phyloP scores from a whole-genome alignment of 2,329 filamentous ascomycete genomes.

The Hymenoscyphus fraxineus region DNA sequence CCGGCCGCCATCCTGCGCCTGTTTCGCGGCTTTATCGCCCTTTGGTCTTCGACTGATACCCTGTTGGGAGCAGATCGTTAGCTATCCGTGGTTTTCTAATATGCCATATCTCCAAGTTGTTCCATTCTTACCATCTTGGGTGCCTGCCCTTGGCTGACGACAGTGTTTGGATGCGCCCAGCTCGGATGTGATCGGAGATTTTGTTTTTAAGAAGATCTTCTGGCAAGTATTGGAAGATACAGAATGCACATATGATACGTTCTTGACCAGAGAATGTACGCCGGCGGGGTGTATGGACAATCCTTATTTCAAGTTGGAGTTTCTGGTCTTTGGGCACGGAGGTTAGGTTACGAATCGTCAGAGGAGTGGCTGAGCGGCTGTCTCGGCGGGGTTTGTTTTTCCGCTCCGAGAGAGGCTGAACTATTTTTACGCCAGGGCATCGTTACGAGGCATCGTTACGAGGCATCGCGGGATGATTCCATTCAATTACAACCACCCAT shows the following conservation, averaged over 20 bases:
- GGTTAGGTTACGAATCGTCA: constrained; percentile 4
- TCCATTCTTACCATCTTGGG: constrained; percentile 29
- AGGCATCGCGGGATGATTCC: no score
- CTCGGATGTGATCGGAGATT: constrained; percentile 1
- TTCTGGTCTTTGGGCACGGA: constrained; percentile 3
- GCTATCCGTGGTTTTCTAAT: constrained; percentile 5
- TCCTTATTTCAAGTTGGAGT: constrained; percentile 9
- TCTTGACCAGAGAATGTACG: neutral
- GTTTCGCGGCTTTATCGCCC: constrained; percentile 31
- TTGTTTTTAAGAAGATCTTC: neutral
- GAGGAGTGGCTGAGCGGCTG: neutral
- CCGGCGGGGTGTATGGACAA: neutral
- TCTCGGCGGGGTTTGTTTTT: neutral
- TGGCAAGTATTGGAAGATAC: neutral
- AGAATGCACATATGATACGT: neutral
- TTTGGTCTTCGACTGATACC: constrained; percentile 37
- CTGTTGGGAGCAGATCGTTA: constrained; percentile 17
- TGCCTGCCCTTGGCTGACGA: constrained; percentile 13
- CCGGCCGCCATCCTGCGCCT: constrained; percentile 28
- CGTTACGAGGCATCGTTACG: no score
- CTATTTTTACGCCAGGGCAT: no score
- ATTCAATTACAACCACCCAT: no score
- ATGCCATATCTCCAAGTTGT: constrained; percentile 2
- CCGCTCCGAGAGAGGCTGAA: constrained; percentile 4
- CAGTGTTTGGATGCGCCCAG: constrained; percentile 23